Percentiles rank a stretch among this genome's conserved stretches.
Evolutionary conservation across 2,329 filamentous ascomycete species (phyloP).

Genomic region (Cadophora luteo-olivacea): DNA sequence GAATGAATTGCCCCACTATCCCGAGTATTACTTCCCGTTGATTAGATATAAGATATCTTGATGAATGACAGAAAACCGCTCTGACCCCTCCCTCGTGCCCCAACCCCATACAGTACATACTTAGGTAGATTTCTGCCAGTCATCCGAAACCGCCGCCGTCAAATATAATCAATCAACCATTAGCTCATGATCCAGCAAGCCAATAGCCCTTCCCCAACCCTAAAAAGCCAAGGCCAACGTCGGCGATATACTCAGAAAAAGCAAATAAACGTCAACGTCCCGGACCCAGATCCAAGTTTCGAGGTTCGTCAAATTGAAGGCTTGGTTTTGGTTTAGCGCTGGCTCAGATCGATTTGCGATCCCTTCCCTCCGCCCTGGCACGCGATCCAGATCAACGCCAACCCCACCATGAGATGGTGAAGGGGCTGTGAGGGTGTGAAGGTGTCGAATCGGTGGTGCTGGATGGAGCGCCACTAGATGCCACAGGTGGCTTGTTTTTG

Average conservation of each 20-base stretch:
- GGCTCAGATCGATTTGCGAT: not conserved
- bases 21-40: no score
- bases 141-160: not conserved
- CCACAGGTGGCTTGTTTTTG: not conserved
- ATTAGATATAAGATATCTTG: no score
- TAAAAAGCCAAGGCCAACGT: conserved; percentile 4
- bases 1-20: not conserved
- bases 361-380: no score
- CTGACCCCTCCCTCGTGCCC: not conserved
- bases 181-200: not conserved
- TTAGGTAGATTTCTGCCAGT: not conserved
- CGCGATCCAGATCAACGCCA: not conserved
- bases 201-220: not conserved
- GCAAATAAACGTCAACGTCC: not conserved
- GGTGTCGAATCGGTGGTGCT: not conserved
- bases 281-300: no score
- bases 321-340: not conserved
- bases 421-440: no score
- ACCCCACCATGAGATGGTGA: no score
- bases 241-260: not conserved
- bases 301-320: not conserved
- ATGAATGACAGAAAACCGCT: not conserved
- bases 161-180: no score
- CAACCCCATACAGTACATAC: not conserved
- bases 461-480: not conserved